A percentile compares a stretch with the other conserved stretches of the same genome.
phyloP scores from a whole-genome alignment of 2,329 filamentous ascomycete genomes.

The Xylariaceae sp. region DNA sequence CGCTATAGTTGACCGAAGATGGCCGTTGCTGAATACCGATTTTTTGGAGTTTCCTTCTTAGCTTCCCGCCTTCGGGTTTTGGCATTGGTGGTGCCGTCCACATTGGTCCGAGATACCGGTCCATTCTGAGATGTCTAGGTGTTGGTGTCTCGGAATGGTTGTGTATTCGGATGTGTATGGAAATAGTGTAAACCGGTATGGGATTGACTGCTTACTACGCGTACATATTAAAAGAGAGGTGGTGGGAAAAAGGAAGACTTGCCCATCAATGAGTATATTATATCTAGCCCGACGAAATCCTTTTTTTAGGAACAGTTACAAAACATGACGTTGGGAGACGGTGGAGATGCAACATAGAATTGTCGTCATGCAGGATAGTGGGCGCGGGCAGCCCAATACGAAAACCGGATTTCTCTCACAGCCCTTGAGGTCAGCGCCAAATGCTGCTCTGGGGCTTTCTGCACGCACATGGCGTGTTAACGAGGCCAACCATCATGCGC shows the following conservation, averaged over 20 bases:
- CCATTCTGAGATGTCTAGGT: constrained; percentile 30
- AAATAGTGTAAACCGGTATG: neutral
- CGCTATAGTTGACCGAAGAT: constrained; percentile 31
- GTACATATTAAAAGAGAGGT: neutral
- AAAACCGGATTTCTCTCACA: constrained; percentile 39
- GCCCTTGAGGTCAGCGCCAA: constrained; percentile 10
- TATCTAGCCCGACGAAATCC: constrained; percentile 9
- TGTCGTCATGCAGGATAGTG: constrained; percentile 22
- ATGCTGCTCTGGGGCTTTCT: neutral
- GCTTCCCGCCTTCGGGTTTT: constrained; percentile 41
- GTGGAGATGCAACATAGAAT: constrained; percentile 10
- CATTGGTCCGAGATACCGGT: constrained; percentile 36
- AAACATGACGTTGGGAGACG: constrained; percentile 24
- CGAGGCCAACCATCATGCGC: constrained; percentile 12
- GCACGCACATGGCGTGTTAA: constrained; percentile 9
- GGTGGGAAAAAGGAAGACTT: neutral
- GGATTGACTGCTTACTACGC: neutral
- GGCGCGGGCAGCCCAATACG: constrained; percentile 37
- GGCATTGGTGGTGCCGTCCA: constrained; percentile 28
- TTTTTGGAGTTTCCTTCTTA: constrained; percentile 43
- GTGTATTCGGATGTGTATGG: neutral
- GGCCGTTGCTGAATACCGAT: constrained; percentile 35
- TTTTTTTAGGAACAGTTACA: neutral
- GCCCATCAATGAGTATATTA: constrained; percentile 10
- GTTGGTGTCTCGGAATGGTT: constrained; percentile 25